Conservation (phyloP, 257 asterid genomes). For the Lithospermum erythrorhizon region DNA sequence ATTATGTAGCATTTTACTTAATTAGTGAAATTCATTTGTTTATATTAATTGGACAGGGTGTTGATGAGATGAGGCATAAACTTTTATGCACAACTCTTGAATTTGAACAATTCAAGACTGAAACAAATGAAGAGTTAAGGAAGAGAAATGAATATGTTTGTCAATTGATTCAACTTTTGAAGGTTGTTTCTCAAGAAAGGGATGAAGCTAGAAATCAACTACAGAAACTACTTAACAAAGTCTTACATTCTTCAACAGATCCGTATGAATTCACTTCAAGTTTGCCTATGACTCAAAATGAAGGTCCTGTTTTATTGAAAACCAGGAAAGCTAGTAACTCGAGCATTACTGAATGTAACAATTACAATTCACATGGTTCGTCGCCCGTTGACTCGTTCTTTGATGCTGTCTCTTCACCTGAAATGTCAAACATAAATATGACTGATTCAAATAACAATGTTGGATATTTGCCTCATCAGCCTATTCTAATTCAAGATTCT, state of each 20-base stretch:
- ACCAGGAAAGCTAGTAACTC: slow-evolving; percentile 36
- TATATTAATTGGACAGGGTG: slow-evolving; percentile 11
- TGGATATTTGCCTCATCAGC: slow-evolving; percentile 2
- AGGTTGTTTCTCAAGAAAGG: slow-evolving; percentile 23
- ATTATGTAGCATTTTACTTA: too few relatives aligned
- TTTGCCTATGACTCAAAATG: slow-evolving; percentile 13
- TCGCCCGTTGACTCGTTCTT: slow-evolving; percentile 38
- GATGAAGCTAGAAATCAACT: slow-evolving; percentile 30
- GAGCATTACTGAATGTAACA: slow-evolving; percentile 50
- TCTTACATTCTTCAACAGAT: slow-evolving; percentile 3
- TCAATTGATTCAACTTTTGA: slow-evolving; percentile 18
- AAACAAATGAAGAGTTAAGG: slow-evolving; percentile 23
- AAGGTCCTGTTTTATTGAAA: slow-evolving; percentile 13
- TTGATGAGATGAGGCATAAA: slow-evolving; percentile 29
- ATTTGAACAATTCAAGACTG: slow-evolving; percentile 22
- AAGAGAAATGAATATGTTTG: slow-evolving; percentile 19
- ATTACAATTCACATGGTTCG: slow-evolving; percentile 32
- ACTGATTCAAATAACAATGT: slow-evolving; percentile 13
- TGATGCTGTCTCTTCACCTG: slow-evolving; percentile 42
- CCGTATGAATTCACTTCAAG: slow-evolving; percentile 8
- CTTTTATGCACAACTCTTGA: slow-evolving; percentile 16
- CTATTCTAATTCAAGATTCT: slow-evolving; percentile 7
- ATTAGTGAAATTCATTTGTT: too few relatives aligned
- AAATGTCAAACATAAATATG: slow-evolving; percentile 32
- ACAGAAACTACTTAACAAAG: slow-evolving; percentile 33